Conservation (phyloP, 73 alveolate genomes). For the Symbiodinium natans region DNA sequence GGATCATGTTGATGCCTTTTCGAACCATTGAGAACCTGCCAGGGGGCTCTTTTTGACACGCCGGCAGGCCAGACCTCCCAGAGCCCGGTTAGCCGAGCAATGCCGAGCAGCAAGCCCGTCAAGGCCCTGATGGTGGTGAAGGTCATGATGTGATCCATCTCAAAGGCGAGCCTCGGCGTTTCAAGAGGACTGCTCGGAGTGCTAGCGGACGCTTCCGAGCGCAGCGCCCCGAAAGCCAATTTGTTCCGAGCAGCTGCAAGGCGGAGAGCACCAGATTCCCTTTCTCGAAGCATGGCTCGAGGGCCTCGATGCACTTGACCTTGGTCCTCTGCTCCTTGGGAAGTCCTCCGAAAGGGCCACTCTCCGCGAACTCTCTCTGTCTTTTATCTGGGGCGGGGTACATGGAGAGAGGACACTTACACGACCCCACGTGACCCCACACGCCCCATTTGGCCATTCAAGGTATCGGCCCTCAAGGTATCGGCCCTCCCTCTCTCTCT, state of each 20-base stretch:
- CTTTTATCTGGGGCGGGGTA: too few relatives aligned
- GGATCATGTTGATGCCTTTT: conserved; percentile 98
- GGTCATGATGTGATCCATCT: conserved; percentile 99
- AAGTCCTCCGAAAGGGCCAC: too few relatives aligned
- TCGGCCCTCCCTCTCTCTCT: too few relatives aligned
- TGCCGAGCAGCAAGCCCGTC: conserved; percentile 95
- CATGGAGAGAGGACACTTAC: too few relatives aligned
- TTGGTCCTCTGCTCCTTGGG: conserved; percentile 94
- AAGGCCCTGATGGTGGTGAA: conserved; percentile 98
- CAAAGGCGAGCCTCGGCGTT: conserved; percentile 96
- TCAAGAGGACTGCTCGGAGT: neutral
- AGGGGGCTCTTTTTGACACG: neutral
- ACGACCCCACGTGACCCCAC: too few relatives aligned
- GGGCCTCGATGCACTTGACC: conserved; percentile 97
- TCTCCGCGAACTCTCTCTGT: too few relatives aligned
- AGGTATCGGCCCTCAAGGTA: too few relatives aligned
- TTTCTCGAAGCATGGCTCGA: conserved; percentile 96
- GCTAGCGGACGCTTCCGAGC: too few relatives aligned
- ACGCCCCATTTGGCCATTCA: too few relatives aligned
- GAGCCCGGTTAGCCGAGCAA: neutral
- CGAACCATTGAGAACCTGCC: conserved; percentile 98
- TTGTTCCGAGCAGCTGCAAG: conserved; percentile 2
- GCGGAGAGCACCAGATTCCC: conserved; percentile 95
- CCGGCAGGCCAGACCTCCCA: too few relatives aligned
- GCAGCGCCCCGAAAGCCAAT: neutral